Conservation (phyloP, 495 filamentous ascomycete species). For the Chaetomium fimeti region DNA sequence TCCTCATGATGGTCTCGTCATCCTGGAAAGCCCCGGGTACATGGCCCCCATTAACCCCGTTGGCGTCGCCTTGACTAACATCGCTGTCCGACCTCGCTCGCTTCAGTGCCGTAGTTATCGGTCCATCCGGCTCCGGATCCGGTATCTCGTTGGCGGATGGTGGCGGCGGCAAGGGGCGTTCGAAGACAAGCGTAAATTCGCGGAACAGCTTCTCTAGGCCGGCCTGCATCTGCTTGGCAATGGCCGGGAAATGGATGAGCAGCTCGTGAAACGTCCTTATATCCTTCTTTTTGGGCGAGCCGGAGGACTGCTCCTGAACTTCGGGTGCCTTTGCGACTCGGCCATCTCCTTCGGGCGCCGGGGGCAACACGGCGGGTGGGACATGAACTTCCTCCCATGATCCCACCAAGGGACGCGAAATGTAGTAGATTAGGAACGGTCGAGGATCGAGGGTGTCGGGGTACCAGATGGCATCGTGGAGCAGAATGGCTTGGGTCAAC, state of each 20-base stretch:
- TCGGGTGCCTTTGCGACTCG: slow-evolving; percentile 36
- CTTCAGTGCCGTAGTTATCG: slow-evolving; percentile 51
- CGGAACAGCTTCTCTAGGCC: slow-evolving; percentile 87
- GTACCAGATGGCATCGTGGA: slow-evolving; percentile 85
- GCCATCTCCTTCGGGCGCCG: slow-evolving; percentile 31
- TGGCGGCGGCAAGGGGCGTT: slow-evolving; percentile 77
- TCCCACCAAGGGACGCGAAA: slow-evolving; percentile 87
- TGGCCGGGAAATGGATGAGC: slow-evolving; percentile 90
- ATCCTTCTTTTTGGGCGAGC: slow-evolving; percentile 72
- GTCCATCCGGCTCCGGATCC: slow-evolving; percentile 51
- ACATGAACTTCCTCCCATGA: slow-evolving; percentile 72
- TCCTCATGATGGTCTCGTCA: slow-evolving; percentile 83
- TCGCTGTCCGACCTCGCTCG: slow-evolving; percentile 50
- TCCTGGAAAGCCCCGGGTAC: slow-evolving; percentile 57
- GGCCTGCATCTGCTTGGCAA: slow-evolving; percentile 92
- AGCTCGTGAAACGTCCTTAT: slow-evolving; percentile 88
- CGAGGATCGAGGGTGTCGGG: slow-evolving; percentile 76
- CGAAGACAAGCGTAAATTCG: slow-evolving; percentile 81
- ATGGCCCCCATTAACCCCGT: slow-evolving; percentile 25
- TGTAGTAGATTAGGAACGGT: slow-evolving; percentile 96
- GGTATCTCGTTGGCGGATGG: slow-evolving; percentile 60
- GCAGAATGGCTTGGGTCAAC: slow-evolving; percentile 82
- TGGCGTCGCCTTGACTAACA: slow-evolving; percentile 30
- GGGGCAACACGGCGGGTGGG: slow-evolving; percentile 56
- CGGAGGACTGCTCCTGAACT: slow-evolving; percentile 29